Evolutionary conservation across 1,139 yeast species (phyloP), one percentile per base, ranked within the genome.

Genomic region (Taphrina communis): DNA sequence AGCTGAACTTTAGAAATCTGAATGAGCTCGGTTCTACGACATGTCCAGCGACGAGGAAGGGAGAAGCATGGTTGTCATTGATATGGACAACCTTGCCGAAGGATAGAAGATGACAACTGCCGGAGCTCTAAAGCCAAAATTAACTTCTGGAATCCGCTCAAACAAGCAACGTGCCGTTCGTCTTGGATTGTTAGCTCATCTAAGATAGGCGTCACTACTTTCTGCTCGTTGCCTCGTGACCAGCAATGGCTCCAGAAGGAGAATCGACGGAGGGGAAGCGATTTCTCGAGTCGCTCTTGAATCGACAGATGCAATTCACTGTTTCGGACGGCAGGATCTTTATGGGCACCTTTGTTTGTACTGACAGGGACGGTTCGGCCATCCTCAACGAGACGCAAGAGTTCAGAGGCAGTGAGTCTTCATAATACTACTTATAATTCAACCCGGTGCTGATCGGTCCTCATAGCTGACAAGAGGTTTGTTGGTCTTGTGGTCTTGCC

Each of bases 401-500:
- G 46, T 55, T 35, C 19, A n/a, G 67, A 31, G 67, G 61, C 19
- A 19, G 67, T 63, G 44, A 17, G 66, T 46, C 42, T 12, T 21
- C 2, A 7, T 19, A 6, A 11, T n/a, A 31, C 19, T 11, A 21
- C 53, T 46, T n/a, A 4, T 46, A 4, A 17, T n/a, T 46, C 17
- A 46, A 4, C n/a, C 2, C 19, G 6, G 19, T 44, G 19, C 48
- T 44, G 19, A 44, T 44, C 8, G 8, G 17, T 8, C 8, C 8
- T 2, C n/a, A 31, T 21, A 63, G 67, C 36, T 35, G 61, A 44
- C 48, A 42, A 55, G 56, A 46, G 67, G n/a, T 63, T 19, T 19
- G 67, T 63, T 1, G 67, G 67, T 14, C 67, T 63, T 41, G 55
- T 63, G 21, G 67, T 63, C 14, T 36, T 63, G n/a, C 67, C 67